phyloP scores from a whole-genome alignment of 1,139 yeast genomes.

The Eremothecium coryli region DNA sequence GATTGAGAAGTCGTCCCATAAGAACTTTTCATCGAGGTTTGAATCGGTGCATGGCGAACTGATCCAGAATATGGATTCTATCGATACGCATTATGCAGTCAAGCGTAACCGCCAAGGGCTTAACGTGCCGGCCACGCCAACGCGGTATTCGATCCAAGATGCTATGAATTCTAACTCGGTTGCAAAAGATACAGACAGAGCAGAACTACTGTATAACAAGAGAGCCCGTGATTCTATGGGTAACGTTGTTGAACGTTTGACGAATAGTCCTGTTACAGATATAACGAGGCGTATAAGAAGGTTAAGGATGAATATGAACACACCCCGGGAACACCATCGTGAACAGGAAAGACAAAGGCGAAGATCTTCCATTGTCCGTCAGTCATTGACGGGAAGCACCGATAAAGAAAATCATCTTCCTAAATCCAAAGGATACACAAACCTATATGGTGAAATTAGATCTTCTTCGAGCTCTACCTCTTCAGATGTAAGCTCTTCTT shows the following conservation, averaged over 20 bases:
- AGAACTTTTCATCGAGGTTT: slow-evolving; percentile 6
- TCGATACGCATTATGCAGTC: slow-evolving; percentile 29
- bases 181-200: slow-evolving; percentile 1
- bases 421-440: slow-evolving; percentile 1
- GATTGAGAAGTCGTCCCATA: slow-evolving; percentile 5
- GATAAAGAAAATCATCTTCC: slow-evolving; percentile 2
- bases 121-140: slow-evolving; percentile 8
- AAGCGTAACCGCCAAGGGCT: slow-evolving; percentile 7
- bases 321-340: slow-evolving; percentile 9
- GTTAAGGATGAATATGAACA: slow-evolving; percentile 13
- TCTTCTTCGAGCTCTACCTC: neutral
- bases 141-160: slow-evolving; percentile 8
- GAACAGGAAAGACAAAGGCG: slow-evolving; percentile 12
- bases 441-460: slow-evolving; percentile 1
- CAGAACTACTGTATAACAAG: slow-evolving; percentile 2
- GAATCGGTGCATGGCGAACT: slow-evolving; percentile 19
- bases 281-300: slow-evolving; percentile 24
- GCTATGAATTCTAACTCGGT: neutral
- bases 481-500: neutral
- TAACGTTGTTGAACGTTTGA: slow-evolving; percentile 2
- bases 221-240: slow-evolving; percentile 5
- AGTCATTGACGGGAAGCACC: slow-evolving; percentile 2
- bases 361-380: slow-evolving; percentile 5
- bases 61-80: slow-evolving; percentile 29
- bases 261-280: slow-evolving; percentile 18